A percentile compares a stretch with the other conserved stretches of the same genome.
phyloP scores from a whole-genome alignment of 1,139 yeast species.

The Blastobotrys proliferans region DNA sequence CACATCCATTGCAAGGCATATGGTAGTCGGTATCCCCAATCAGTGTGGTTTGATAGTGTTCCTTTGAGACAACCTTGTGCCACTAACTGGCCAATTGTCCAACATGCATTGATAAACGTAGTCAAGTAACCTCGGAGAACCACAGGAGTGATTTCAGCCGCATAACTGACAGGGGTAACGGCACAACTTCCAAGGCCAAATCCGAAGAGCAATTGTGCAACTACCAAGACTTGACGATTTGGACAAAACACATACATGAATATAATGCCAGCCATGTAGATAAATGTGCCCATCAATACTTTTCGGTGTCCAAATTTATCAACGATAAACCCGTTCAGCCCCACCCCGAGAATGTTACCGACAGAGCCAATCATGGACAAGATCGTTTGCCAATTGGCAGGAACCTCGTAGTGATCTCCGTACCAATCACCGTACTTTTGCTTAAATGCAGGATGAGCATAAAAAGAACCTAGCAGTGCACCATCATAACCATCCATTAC shows the following conservation, averaged over 20 bases:
- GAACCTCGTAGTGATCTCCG: slow-evolving; percentile 29
- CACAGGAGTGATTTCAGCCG: slow-evolving; percentile 45
- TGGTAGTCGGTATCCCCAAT: slow-evolving; percentile 43
- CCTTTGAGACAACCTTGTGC: slow-evolving; percentile 41
- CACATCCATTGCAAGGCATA: slow-evolving; percentile 60
- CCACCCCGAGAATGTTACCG: slow-evolving; percentile 41
- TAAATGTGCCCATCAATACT: slow-evolving; percentile 36
- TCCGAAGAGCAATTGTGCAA: slow-evolving; percentile 43
- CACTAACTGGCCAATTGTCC: slow-evolving; percentile 44
- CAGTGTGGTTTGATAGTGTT: slow-evolving; percentile 24
- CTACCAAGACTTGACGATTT: slow-evolving; percentile 35
- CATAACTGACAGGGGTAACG: slow-evolving; percentile 42
- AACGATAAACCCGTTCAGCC: slow-evolving; percentile 38
- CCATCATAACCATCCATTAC: slow-evolving; percentile 49
- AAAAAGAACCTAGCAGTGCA: slow-evolving; percentile 38
- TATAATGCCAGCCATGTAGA: slow-evolving; percentile 35
- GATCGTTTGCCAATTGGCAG: slow-evolving; percentile 46
- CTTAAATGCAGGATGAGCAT: slow-evolving; percentile 41
- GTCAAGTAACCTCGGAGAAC: slow-evolving; percentile 42
- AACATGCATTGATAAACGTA: slow-evolving; percentile 42
- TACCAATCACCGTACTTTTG: slow-evolving; percentile 28
- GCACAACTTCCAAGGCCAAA: slow-evolving; percentile 46
- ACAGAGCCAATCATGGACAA: slow-evolving; percentile 38
- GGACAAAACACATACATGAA: slow-evolving; percentile 43
- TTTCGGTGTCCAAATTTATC: slow-evolving; percentile 42